These are phyloP conservation scores for Periconia sp. DNA, from an alignment of 2,329 filamentous ascomycete genomes.

Conservation along the genomic window DNA sequence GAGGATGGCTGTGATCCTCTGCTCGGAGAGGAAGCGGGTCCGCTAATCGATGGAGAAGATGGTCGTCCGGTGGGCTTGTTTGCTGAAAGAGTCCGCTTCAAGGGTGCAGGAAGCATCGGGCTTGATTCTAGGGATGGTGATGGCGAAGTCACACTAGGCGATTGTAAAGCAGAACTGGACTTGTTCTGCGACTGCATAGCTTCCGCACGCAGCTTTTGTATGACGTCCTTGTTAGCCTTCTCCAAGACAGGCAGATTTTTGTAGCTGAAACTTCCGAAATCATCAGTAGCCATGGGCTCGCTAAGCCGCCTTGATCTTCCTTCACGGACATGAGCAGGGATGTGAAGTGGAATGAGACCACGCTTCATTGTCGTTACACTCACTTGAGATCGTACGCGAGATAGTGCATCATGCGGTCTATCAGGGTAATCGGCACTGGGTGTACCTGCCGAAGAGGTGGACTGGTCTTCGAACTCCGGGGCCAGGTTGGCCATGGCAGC, in stretches of 20 bases:
- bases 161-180: slow-evolving; percentile 47
- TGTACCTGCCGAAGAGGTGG: slow-evolving; percentile 72
- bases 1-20: slow-evolving; percentile 84
- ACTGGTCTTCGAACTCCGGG: slow-evolving; percentile 91
- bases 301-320: slow-evolving; percentile 85
- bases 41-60: slow-evolving; percentile 83
- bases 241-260: slow-evolving; percentile 97
- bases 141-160: slow-evolving; percentile 57
- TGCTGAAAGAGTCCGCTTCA: slow-evolving; percentile 83
- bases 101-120: slow-evolving; percentile 77
- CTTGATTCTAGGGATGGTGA: slow-evolving; percentile 80
- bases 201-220: slow-evolving; percentile 92
- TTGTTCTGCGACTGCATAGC: slow-evolving; percentile 75
- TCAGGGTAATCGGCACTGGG: slow-evolving; percentile 82
- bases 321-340: slow-evolving; percentile 94
- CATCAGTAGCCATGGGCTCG: slow-evolving; percentile 85
- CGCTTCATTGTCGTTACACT: slow-evolving; percentile 83
- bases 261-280: slow-evolving; percentile 96
- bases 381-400: slow-evolving; percentile 84
- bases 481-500: slow-evolving; percentile 91
- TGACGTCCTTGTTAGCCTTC: slow-evolving; percentile 98
- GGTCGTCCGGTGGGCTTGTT: slow-evolving; percentile 76
- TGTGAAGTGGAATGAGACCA: slow-evolving; percentile 91
- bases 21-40: slow-evolving; percentile 85
- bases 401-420: slow-evolving; percentile 91